phyloP scores from a whole-genome alignment of 352 stramenopile genomes.

The Hyaloperonospora brassicae region DNA sequence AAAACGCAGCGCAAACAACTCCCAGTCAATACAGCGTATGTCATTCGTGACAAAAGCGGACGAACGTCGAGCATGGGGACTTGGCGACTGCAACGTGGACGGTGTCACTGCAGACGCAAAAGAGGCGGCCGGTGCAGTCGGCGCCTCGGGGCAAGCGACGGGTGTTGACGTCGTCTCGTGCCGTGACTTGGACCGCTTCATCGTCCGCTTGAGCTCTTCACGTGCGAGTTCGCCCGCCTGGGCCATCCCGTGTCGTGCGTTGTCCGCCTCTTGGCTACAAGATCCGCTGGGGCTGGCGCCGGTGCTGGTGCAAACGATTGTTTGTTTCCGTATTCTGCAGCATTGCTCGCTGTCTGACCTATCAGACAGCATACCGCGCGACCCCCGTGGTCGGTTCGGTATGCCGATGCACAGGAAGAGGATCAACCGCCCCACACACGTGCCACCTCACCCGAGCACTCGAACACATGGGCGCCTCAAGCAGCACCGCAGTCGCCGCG shows the following conservation, averaged over 20 bases:
- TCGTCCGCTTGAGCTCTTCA: slow-evolving; percentile 63
- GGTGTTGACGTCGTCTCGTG: slow-evolving; percentile 25
- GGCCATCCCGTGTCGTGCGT: slow-evolving; percentile 28
- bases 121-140: slow-evolving; percentile 13
- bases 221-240: slow-evolving; percentile 52
- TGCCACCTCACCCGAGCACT: slow-evolving; percentile 26
- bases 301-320: slow-evolving; percentile 10
- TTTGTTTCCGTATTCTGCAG: slow-evolving; percentile 11
- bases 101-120: slow-evolving; percentile 18
- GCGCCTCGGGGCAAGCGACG: slow-evolving; percentile 2
- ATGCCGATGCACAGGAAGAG: slow-evolving; percentile 2
- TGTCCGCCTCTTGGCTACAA: slow-evolving; percentile 1
- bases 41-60: neutral
- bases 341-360: slow-evolving; percentile 1
- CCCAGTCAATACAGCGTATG: neutral
- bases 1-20: too few relatives aligned
- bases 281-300: slow-evolving; percentile 2
- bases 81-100: slow-evolving; percentile 42
- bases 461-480: slow-evolving; percentile 34
- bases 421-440: slow-evolving; percentile 2
- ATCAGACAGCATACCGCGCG: slow-evolving; percentile 10
- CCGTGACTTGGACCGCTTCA: slow-evolving; percentile 49
- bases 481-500: slow-evolving; percentile 25
- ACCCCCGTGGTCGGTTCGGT: neutral
- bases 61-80: slow-evolving; percentile 34